These are phyloP conservation scores for Tylopilus orsonianus DNA, from an alignment of 1,284 basidiomycete genomes.

Conservation along the genomic window DNA sequence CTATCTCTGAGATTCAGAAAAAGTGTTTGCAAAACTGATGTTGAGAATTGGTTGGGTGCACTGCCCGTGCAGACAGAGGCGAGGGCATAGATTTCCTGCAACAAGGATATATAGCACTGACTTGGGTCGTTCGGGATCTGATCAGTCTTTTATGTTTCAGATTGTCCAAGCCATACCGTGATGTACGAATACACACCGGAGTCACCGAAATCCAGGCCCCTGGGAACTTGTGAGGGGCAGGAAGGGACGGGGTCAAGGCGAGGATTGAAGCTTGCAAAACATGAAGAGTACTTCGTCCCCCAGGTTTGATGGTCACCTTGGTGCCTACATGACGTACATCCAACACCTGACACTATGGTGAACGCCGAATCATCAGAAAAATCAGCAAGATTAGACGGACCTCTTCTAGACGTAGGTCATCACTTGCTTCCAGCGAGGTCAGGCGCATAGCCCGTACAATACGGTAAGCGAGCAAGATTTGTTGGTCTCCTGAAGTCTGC, in stretches of 20 bases:
- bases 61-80: slow-evolving; percentile 50
- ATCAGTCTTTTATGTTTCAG: slow-evolving; percentile 11
- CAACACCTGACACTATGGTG: slow-evolving; percentile 36
- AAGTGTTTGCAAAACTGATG: slow-evolving; percentile 59
- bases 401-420: slow-evolving; percentile 38
- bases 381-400: slow-evolving; percentile 33
- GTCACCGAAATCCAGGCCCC: slow-evolving; percentile 43
- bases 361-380: not conserved
- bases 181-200: slow-evolving; percentile 8
- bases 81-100: slow-evolving; percentile 62
- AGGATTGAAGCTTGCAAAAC: slow-evolving; percentile 59
- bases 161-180: not conserved
- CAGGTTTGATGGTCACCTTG: slow-evolving; percentile 57
- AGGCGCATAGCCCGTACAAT: slow-evolving; percentile 50
- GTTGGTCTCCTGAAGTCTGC: slow-evolving; percentile 54
- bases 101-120: slow-evolving; percentile 51
- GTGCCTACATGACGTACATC: slow-evolving; percentile 45
- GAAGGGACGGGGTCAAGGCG: slow-evolving; percentile 45
- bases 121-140: slow-evolving; percentile 27
- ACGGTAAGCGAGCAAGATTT: slow-evolving; percentile 52
- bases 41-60: slow-evolving; percentile 46
- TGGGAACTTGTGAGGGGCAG: slow-evolving; percentile 39
- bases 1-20: slow-evolving; percentile 73
- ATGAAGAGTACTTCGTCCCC: slow-evolving; percentile 50
- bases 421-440: slow-evolving; percentile 45